A percentile compares a stretch with the other conserved stretches of the same genome.
Conservation (phyloP, 768 basidiomycete genomes). For the Russula vinacea region DNA sequence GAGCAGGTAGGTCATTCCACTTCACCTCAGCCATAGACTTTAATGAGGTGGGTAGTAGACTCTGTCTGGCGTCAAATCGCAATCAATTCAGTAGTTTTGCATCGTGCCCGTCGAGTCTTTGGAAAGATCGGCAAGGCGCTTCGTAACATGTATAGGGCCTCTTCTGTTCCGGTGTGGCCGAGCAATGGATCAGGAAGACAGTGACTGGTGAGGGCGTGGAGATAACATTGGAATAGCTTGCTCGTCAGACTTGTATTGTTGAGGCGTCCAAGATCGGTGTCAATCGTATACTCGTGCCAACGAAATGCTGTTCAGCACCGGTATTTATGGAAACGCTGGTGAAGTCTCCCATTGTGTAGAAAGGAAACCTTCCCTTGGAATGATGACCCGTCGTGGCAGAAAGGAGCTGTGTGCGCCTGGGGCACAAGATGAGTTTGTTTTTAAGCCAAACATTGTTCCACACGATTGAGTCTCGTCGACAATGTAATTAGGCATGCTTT, state of each 20-base stretch:
- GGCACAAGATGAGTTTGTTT: constrained; percentile 33
- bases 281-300: constrained; percentile 37
- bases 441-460: constrained; percentile 47
- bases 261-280: constrained; percentile 37
- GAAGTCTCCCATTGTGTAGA: constrained; percentile 2
- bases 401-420: not conserved
- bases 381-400: constrained; percentile 9
- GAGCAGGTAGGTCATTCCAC: constrained; percentile 16
- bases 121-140: constrained; percentile 45
- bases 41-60: constrained; percentile 11
- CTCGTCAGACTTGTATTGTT: constrained; percentile 32
- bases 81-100: constrained; percentile 10
- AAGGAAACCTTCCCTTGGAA: constrained; percentile 11
- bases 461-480: constrained; percentile 42
- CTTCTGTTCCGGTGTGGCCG: constrained; percentile 43
- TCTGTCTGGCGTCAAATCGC: constrained; percentile 5
- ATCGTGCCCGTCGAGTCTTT: constrained; percentile 31
- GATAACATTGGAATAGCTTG: constrained; percentile 41
- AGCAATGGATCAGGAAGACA: constrained; percentile 46
- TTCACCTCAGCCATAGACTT: constrained; percentile 6
- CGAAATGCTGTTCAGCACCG: constrained; percentile 4
- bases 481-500: constrained; percentile 43
- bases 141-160: constrained; percentile 42
- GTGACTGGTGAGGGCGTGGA: constrained; percentile 47
- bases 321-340: constrained; percentile 11